Evolutionary conservation across 805 yeast species (phyloP).

Genomic region (Brettanomyces bruxellensis): DNA sequence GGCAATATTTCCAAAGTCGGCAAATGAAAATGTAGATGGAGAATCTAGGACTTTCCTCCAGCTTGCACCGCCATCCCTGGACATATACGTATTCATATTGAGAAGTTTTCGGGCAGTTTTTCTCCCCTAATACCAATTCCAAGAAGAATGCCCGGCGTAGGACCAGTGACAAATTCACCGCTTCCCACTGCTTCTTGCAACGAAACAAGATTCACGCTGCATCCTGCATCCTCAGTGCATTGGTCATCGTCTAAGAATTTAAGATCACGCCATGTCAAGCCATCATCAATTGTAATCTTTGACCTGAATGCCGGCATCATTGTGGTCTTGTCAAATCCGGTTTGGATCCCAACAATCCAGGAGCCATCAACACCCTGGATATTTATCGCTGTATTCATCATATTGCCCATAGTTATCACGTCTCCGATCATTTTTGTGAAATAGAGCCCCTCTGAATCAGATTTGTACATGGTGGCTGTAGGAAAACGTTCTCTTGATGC

Average conservation of each 20-base stretch:
- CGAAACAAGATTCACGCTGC: slow-evolving; percentile 37
- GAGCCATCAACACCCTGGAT: slow-evolving; percentile 52
- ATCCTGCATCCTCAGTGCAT: slow-evolving; percentile 36
- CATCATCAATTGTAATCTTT: slow-evolving; percentile 42
- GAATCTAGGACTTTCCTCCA: slow-evolving; percentile 53
- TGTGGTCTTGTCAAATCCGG: slow-evolving; percentile 11
- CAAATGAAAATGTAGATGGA: slow-evolving; percentile 50
- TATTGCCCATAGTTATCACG: slow-evolving; percentile 28
- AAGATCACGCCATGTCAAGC: slow-evolving; percentile 43
- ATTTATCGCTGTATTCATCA: slow-evolving; percentile 32
- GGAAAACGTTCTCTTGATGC: slow-evolving; percentile 8
- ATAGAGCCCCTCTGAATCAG: slow-evolving; percentile 50
- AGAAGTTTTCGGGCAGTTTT: slow-evolving; percentile 24
- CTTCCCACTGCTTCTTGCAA: slow-evolving; percentile 29
- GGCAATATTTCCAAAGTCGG: slow-evolving; percentile 71
- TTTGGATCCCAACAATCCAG: slow-evolving; percentile 35
- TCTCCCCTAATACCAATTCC: slow-evolving; percentile 85
- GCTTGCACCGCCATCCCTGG: slow-evolving; percentile 69
- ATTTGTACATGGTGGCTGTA: slow-evolving; percentile 33
- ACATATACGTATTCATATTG: slow-evolving; percentile 40
- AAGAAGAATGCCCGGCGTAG: slow-evolving; percentile 43
- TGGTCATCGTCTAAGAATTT: slow-evolving; percentile 34
- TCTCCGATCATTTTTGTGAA: slow-evolving; percentile 37
- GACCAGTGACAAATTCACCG: slow-evolving; percentile 36
- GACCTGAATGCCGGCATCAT: slow-evolving; percentile 17